A percentile compares a stretch with the other conserved stretches of the same genome.
Evolutionary conservation across 192 early-diverging fungal genomes (phyloP).

Genomic region (Chytriomyces sp.): DNA sequence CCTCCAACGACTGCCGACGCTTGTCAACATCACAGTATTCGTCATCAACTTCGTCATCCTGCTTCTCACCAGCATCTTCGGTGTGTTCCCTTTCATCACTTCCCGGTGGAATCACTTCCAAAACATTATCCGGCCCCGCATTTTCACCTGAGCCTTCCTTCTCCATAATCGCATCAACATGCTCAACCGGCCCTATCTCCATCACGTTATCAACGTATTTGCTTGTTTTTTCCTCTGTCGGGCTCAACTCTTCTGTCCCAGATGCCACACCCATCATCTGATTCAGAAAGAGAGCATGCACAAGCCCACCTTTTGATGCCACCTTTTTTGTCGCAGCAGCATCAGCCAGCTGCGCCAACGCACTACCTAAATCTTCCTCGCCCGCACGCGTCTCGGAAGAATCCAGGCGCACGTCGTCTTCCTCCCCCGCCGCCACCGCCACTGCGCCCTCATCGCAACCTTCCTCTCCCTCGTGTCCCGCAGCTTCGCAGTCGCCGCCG

Average conservation of each 20-base stretch:
- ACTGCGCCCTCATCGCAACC: neutral
- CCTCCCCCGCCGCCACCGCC: neutral
- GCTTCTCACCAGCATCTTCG: neutral
- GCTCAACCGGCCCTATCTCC: neutral
- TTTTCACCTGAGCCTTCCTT: neutral
- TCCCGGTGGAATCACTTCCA: too few relatives aligned
- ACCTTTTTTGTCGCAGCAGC: neutral
- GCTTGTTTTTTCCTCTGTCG: too few relatives aligned
- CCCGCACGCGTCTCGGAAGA: too few relatives aligned
- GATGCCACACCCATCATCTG: neutral
- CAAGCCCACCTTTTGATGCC: neutral
- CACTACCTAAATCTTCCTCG: too few relatives aligned
- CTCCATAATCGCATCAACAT: neutral
- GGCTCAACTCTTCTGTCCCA: too few relatives aligned
- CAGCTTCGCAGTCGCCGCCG: neutral
- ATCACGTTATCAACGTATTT: too few relatives aligned
- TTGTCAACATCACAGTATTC: neutral
- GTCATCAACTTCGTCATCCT: neutral
- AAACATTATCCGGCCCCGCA: neutral
- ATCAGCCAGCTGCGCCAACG: neutral
- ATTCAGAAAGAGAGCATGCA: neutral
- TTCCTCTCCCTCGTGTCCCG: neutral
- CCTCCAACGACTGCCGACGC: neutral
- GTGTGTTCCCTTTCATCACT: too few relatives aligned
- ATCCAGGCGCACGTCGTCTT: too few relatives aligned